Conservation (phyloP, 2,329 filamentous ascomycete species). For the Colletotrichum orchidophilum region DNA sequence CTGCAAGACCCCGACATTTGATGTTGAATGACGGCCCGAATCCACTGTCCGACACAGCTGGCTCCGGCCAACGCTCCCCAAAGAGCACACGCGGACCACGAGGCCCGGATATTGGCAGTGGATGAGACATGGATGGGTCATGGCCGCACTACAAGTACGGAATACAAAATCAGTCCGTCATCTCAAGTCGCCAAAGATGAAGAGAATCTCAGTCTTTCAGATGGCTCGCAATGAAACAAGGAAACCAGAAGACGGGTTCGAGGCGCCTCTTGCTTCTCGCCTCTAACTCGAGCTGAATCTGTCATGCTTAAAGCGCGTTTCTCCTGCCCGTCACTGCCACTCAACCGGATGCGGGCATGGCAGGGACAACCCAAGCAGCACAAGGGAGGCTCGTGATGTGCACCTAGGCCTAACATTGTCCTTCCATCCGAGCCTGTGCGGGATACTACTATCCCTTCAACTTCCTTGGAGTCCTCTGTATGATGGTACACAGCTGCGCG, state of each 20-base stretch:
- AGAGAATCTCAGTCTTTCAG: neutral
- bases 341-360: neutral
- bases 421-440: neutral
- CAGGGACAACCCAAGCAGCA: slow-evolving; percentile 10
- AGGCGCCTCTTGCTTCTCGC: slow-evolving; percentile 12
- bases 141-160: neutral
- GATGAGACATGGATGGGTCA: slow-evolving; percentile 10
- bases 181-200: neutral
- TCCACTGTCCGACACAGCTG: neutral
- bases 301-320: neutral
- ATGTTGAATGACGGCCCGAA: slow-evolving; percentile 14
- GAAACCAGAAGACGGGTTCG: slow-evolving; percentile 7
- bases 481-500: neutral
- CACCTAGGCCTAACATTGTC: neutral
- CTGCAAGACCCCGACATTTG: slow-evolving; percentile 5
- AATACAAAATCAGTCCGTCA: neutral
- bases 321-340: slow-evolving; percentile 7
- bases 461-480: neutral
- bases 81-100: slow-evolving; percentile 13
- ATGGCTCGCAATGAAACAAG: slow-evolving; percentile 14
- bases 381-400: neutral
- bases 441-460: neutral
- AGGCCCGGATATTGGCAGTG: slow-evolving; percentile 26
- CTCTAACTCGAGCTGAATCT: slow-evolving; percentile 29
- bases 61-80: slow-evolving; percentile 10